Evolutionary conservation across 75 land plant species (phyloP), one percentile per base, ranked within the genome.

Genomic region (Adiantum capillusveneris): DNA sequence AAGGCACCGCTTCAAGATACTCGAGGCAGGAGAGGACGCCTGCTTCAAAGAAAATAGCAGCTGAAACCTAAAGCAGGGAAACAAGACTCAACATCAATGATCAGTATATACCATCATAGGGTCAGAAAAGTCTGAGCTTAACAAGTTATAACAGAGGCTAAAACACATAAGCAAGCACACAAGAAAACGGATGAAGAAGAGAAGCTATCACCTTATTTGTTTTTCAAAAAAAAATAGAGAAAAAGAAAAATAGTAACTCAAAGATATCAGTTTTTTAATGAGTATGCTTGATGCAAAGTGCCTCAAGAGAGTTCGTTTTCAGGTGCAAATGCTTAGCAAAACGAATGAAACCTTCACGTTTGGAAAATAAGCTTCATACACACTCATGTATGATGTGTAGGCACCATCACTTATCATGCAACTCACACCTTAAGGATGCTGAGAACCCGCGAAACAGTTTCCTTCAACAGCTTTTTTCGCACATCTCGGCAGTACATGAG

Each of bases 1-100:
- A 92, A 1, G 97, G 97, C 13, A 87, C 87, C 12, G 97, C 97
- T 62, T 92, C 97, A 43, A 92, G 62, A 70, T 82, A 92, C 71
- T 92, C 97, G 61, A 92, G 67, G 57, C 97, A 92, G 0, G 97
- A 75, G 24, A 83, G 49, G 18, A 92, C 80, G 14, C 97, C 97
- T 6, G 90, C 97, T 63, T 92, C 97, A 62, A 92, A 92, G 9
- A 69, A 74, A 42, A 92, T 92, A 27, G 94, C 86, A 18, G 94
- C 88, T 2, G 94, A 92, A 14, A 92, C 79, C 97, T 91, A 72
- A 25, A 67, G n/a, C 75, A 43, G 3, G 0, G 27, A 57, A 36
- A 37, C 0, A 28, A 25, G 17, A 46, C 5, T 46, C 14, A 17
- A 21, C 6, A 22, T 31, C 18, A n/a, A 18, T 21, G 22, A n/a